Evolutionary conservation across 768 basidiomycete genomes (phyloP).

Genomic region (Tricholomella constricta): DNA sequence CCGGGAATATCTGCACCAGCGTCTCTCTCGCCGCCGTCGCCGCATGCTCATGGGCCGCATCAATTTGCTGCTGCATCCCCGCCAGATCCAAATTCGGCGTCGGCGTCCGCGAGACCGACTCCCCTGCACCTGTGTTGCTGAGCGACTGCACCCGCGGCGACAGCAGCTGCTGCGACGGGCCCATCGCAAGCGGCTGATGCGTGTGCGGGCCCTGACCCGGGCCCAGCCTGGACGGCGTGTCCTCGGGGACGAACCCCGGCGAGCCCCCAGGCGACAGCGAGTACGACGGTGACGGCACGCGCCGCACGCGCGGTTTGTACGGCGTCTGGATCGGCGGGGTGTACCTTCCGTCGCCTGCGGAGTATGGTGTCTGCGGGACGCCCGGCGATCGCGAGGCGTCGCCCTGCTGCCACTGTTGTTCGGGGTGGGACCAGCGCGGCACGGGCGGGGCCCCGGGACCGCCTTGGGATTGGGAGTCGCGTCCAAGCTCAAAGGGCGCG

Average conservation of each 20-base stretch:
- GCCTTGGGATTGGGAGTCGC: conserved; percentile 34
- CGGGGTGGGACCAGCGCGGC: conserved; percentile 43
- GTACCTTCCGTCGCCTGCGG: conserved; percentile 35
- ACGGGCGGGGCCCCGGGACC: conserved; percentile 24
- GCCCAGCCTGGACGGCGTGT: conserved; percentile 51
- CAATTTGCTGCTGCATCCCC: conserved; percentile 75
- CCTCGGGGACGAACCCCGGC: conserved; percentile 40
- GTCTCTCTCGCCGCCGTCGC: conserved; percentile 74
- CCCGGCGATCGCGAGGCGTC: conserved; percentile 16
- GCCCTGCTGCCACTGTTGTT: conserved; percentile 19
- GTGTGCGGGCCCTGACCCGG: conserved; percentile 49
- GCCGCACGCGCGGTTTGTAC: conserved; percentile 72
- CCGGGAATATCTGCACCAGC: conserved; percentile 86
- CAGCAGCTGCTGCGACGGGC: conserved; percentile 45
- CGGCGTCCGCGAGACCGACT: conserved; percentile 63
- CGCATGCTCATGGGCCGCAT: conserved; percentile 74
- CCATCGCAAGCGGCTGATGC: conserved; percentile 49
- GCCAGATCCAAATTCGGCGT: conserved; percentile 70
- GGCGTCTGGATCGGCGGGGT: conserved; percentile 58
- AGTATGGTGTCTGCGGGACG: conserved; percentile 38
- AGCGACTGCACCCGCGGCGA: conserved; percentile 45
- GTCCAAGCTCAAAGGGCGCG: conserved; percentile 64
- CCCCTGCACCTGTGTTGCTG: conserved; percentile 31
- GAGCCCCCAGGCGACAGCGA: conserved; percentile 26
- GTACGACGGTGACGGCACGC: conserved; percentile 46